These are phyloP conservation scores for Penicillium nucicola DNA, from an alignment of 495 filamentous ascomycete species.

Conservation along the genomic window DNA sequence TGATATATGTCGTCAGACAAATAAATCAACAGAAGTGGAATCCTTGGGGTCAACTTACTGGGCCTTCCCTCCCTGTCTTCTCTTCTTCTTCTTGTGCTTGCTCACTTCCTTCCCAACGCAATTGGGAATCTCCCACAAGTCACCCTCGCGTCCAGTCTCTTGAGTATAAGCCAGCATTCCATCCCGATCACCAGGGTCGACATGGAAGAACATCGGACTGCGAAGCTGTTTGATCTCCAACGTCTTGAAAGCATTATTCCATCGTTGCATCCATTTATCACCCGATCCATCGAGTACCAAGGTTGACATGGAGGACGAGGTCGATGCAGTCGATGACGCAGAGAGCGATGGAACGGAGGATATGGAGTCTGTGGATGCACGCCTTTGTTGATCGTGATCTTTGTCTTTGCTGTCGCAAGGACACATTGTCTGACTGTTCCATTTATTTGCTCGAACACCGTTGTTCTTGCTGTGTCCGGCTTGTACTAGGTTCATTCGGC, in stretches of 20 bases:
- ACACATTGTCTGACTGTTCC: conserved; percentile 16
- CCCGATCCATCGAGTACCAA: conserved; percentile 53
- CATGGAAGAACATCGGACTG: conserved; percentile 67
- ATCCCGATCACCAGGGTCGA: conserved; percentile 62
- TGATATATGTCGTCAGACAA: background rate
- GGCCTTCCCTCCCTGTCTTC: conserved; percentile 30
- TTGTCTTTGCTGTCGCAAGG: conserved; percentile 16
- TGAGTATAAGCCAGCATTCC: conserved; percentile 58
- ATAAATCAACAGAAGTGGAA: too few relatives aligned
- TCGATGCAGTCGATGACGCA: conserved; percentile 28
- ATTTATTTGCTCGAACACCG: conserved; percentile 30
- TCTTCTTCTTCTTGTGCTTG: conserved; percentile 63
- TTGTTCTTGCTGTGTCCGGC: conserved; percentile 25
- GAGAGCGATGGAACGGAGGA: conserved; percentile 26
- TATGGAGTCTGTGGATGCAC: conserved; percentile 19
- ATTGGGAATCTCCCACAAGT: conserved; percentile 55
- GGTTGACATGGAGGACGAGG: conserved; percentile 19
- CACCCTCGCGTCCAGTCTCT: conserved; percentile 43
- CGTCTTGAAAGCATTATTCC: conserved; percentile 53
- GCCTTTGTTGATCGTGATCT: conserved; percentile 19
- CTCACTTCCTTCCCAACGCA: conserved; percentile 64
- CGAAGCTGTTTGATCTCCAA: conserved; percentile 58
- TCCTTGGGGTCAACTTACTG: conserved; percentile 14
- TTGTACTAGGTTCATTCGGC: conserved; percentile 41
- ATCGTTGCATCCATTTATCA: conserved; percentile 53